phyloP scores from a whole-genome alignment of 2,329 filamentous ascomycete species.

The Hansfordia pulvinata region DNA sequence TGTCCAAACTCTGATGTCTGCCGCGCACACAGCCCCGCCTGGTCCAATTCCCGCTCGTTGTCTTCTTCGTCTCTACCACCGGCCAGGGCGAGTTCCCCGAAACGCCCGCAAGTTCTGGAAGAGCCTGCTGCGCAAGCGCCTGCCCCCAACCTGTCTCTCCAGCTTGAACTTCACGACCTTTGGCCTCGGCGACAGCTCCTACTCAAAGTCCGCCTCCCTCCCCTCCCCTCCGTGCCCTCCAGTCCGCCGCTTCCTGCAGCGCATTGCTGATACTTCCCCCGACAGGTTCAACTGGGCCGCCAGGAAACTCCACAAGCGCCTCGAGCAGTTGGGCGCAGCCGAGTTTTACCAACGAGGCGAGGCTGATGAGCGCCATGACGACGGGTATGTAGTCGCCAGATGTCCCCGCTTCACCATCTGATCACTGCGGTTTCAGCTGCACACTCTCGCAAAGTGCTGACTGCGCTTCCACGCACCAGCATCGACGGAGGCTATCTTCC shows the following conservation, averaged over 20 bases:
- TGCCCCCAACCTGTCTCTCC: constrained; percentile 56
- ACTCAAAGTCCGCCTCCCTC: constrained; percentile 58
- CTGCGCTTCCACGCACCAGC: constrained; percentile 25
- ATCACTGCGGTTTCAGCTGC: constrained; percentile 4
- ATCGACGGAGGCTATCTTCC: constrained; percentile 71
- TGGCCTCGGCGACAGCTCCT: constrained; percentile 88
- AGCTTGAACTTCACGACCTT: constrained; percentile 69
- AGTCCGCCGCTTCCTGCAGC: not conserved
- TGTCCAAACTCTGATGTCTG: not conserved
- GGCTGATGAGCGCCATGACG: constrained; percentile 84
- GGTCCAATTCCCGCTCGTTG: constrained; percentile 40
- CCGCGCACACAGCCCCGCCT: constrained; percentile 23
- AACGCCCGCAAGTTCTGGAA: constrained; percentile 81
- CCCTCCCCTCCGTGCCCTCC: not conserved
- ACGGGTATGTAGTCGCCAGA: constrained; percentile 76
- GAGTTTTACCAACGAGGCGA: constrained; percentile 70
- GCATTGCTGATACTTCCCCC: constrained; percentile 3
- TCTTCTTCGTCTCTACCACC: constrained; percentile 83
- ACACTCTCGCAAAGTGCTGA: constrained; percentile 1
- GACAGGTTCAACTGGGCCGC: constrained; percentile 82
- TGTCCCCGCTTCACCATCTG: not conserved
- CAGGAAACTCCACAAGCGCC: constrained; percentile 71
- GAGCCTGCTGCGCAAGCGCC: constrained; percentile 63
- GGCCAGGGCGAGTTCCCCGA: constrained; percentile 87
- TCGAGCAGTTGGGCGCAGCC: constrained; percentile 70